Percentiles rank a stretch among this genome's conserved stretches.
Conservation (phyloP, 345 rosid genomes). For the Sonneratia alba region DNA sequence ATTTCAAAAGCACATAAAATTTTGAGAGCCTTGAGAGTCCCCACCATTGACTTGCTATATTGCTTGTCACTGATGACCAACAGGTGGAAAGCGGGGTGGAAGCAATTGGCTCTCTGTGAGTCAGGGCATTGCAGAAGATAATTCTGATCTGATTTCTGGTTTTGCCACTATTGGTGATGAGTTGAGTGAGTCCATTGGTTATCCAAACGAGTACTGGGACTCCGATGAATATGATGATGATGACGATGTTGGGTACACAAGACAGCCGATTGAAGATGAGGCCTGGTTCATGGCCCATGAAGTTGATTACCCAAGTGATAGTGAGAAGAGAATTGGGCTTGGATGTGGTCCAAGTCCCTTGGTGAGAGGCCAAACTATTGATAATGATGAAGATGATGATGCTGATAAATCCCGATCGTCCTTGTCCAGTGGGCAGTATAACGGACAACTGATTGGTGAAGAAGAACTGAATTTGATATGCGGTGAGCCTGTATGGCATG, state of each 20-base stretch:
- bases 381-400: conserved; percentile 44
- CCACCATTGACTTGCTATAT: background rate
- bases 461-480: conserved; percentile 59
- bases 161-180: conserved; percentile 98
- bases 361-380: conserved; percentile 62
- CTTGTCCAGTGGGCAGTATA: conserved; percentile 82
- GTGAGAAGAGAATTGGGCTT: conserved; percentile 76
- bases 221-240: conserved; percentile 98
- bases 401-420: conserved; percentile 53
- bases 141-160: conserved; percentile 95
- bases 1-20: background rate
- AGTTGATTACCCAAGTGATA: conserved; percentile 96
- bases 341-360: conserved; percentile 70
- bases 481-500: conserved; percentile 91
- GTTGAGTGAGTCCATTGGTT: conserved; percentile 83
- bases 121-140: conserved; percentile 94
- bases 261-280: conserved; percentile 98
- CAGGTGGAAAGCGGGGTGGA: conserved; percentile 75
- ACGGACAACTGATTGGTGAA: conserved; percentile 80
- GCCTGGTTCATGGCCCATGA: conserved; percentile 99
- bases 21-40: background rate
- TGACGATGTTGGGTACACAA: conserved; percentile 93
- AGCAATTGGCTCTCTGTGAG: conserved; percentile 98
- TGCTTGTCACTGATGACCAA: background rate
- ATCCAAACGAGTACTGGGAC: conserved; percentile 93